phyloP scores from a whole-genome alignment of 768 basidiomycete genomes.

The Pholiota conissans region DNA sequence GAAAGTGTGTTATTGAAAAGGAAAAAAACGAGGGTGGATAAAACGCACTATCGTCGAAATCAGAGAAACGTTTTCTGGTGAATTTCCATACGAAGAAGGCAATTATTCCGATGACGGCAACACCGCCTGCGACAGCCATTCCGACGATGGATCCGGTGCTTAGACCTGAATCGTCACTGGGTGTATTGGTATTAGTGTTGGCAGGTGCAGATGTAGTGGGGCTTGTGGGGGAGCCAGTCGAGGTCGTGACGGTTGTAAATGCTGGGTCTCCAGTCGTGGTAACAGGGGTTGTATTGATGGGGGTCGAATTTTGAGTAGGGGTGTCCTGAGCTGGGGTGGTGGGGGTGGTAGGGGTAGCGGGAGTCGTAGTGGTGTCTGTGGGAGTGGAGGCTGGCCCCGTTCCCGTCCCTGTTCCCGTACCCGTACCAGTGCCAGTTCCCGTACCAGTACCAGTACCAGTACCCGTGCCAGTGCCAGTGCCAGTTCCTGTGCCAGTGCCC shows the following conservation, averaged over 20 bases:
- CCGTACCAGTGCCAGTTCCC: neutral
- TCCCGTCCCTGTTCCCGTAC: neutral
- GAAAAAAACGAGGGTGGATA: conserved; percentile 1
- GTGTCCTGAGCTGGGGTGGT: conserved; percentile 10
- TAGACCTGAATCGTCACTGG: conserved; percentile 40
- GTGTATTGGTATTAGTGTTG: too few relatives aligned
- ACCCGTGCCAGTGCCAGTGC: neutral
- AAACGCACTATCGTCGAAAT: conserved; percentile 78
- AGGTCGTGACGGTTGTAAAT: conserved; percentile 26
- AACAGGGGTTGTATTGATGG: neutral
- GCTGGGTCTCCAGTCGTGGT: conserved; percentile 6
- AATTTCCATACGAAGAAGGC: conserved; percentile 87
- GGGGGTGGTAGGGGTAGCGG: conserved; percentile 14
- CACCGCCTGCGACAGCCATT: conserved; percentile 77
- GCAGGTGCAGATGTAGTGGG: conserved; percentile 22
- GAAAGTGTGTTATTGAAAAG: neutral
- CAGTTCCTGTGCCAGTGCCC: neutral
- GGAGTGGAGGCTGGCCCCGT: too few relatives aligned
- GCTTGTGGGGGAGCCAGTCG: conserved; percentile 25
- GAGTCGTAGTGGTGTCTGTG: conserved; percentile 13
- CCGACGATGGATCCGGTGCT: conserved; percentile 76
- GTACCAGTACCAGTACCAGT: neutral
- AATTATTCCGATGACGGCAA: conserved; percentile 69
- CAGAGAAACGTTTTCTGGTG: conserved; percentile 71
- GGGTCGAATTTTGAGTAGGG: conserved; percentile 7